phyloP scores from a whole-genome alignment of 192 early-diverging fungal genomes.

The Rhizophagus prolifer region DNA sequence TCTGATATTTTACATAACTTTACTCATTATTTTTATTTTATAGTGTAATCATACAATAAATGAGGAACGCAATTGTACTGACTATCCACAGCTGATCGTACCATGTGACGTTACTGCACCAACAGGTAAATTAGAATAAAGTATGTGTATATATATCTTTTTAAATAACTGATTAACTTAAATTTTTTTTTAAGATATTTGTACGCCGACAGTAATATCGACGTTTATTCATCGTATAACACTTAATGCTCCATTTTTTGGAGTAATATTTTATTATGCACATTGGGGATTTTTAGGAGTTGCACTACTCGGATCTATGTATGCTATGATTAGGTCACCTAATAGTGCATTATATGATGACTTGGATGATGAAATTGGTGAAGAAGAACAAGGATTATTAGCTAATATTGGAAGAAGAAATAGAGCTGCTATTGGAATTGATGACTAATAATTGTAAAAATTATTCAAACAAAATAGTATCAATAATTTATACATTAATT shows the following conservation, averaged over 20 bases:
- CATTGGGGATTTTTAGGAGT: conserved; percentile 55
- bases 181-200: conserved; percentile 40
- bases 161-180: background rate
- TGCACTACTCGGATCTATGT: conserved; percentile 39
- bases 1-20: background rate
- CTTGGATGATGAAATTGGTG: conserved; percentile 36
- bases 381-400: conserved; percentile 37
- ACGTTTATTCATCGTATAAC: conserved; percentile 46
- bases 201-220: conserved; percentile 59
- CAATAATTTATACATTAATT: too few species aligned
- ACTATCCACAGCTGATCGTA: conserved; percentile 50
- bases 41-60: conserved; percentile 54
- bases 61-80: conserved; percentile 43
- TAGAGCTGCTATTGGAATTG: background rate
- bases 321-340: conserved; percentile 40
- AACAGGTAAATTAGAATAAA: background rate
- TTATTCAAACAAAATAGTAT: too few species aligned
- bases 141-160: background rate
- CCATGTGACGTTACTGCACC: conserved; percentile 59
- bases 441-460: background rate
- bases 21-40: background rate
- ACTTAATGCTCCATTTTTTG: conserved; percentile 53
- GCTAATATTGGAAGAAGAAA: background rate
- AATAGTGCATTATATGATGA: conserved; percentile 41
- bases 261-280: conserved; percentile 51